These are phyloP conservation scores for Piper longum DNA, from an alignment of 164 flowering plant species.

Conservation along the genomic window DNA sequence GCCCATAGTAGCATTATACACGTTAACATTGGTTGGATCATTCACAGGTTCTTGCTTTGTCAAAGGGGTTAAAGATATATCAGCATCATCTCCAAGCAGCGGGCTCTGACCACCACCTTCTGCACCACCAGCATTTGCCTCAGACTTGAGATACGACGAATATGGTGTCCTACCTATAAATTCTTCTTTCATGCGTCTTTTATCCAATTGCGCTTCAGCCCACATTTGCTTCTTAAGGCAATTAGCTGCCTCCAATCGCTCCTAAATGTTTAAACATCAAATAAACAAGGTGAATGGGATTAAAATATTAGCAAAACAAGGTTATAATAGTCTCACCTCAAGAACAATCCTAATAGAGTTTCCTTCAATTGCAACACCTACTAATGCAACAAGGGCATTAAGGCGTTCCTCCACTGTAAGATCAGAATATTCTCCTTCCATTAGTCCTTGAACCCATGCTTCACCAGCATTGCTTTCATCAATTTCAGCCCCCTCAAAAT, in stretches of 20 bases:
- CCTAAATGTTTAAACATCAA: slow-evolving; percentile 29
- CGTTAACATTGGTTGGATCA: slow-evolving; percentile 22
- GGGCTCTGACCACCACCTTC: slow-evolving; percentile 47
- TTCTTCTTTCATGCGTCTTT: slow-evolving; percentile 74
- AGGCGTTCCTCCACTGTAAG: slow-evolving; percentile 86
- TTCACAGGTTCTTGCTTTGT: slow-evolving; percentile 22
- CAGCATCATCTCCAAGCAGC: slow-evolving; percentile 21
- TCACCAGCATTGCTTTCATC: slow-evolving; percentile 71
- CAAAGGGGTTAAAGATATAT: slow-evolving; percentile 17
- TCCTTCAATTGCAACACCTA: slow-evolving; percentile 87
- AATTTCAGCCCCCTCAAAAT: slow-evolving; percentile 41
- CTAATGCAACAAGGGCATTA: slow-evolving; percentile 69
- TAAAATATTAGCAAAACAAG: neutral
- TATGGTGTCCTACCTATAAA: slow-evolving; percentile 27
- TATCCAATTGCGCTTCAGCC: slow-evolving; percentile 84
- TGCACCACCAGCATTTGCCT: slow-evolving; percentile 16
- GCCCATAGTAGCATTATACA: slow-evolving; percentile 8
- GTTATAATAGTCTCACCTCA: slow-evolving; percentile 37
- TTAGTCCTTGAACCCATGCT: slow-evolving; percentile 81
- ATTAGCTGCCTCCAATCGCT: slow-evolving; percentile 86
- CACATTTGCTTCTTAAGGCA: slow-evolving; percentile 90
- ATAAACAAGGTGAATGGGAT: neutral
- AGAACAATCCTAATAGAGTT: slow-evolving; percentile 64
- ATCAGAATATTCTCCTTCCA: slow-evolving; percentile 77
- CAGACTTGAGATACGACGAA: slow-evolving; percentile 30